These are phyloP conservation scores for Sporothrix curviconia DNA, from an alignment of 2,329 filamentous ascomycete genomes.

Conservation along the genomic window DNA sequence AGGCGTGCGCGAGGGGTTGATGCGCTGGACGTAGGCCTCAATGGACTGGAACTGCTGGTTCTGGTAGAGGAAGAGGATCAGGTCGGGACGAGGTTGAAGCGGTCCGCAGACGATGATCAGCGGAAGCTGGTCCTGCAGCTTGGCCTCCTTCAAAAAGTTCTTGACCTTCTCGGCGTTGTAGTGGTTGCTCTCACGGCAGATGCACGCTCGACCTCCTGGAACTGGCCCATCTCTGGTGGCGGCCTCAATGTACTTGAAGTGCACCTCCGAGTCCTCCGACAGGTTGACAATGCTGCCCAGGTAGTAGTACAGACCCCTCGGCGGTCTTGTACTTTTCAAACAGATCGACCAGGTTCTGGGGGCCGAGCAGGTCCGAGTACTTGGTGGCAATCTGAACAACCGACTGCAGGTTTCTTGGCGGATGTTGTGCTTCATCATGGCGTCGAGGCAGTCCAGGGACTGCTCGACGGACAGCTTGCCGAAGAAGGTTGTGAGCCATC, in stretches of 20 bases:
- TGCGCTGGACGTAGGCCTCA: conserved; percentile 93
- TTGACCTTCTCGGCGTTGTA: conserved; percentile 95
- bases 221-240: conserved; percentile 88
- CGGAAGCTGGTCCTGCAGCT: conserved; percentile 83
- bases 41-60: conserved; percentile 99
- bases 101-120: conserved; percentile 97
- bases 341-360: conserved; percentile 82
- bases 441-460: conserved; percentile 86
- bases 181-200: conserved; percentile 86
- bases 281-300: conserved; percentile 96
- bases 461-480: conserved; percentile 93
- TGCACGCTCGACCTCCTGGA: conserved; percentile 94
- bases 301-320: conserved; percentile 96
- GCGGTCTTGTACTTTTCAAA: conserved; percentile 97
- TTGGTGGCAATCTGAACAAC: conserved; percentile 96
- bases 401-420: conserved; percentile 90
- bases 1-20: conserved; percentile 86
- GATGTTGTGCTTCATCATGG: conserved; percentile 95
- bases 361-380: conserved; percentile 88
- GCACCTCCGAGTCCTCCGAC: conserved; percentile 88
- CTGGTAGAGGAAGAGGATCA: conserved; percentile 95
- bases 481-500: conserved; percentile 94
- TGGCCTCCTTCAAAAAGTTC: conserved; percentile 98
- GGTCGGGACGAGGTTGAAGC: conserved; percentile 96
- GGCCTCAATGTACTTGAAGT: conserved; percentile 99